These are phyloP conservation scores for Oxyria digyna DNA, from an alignment of 148 eudicot genomes.

Conservation along the genomic window DNA sequence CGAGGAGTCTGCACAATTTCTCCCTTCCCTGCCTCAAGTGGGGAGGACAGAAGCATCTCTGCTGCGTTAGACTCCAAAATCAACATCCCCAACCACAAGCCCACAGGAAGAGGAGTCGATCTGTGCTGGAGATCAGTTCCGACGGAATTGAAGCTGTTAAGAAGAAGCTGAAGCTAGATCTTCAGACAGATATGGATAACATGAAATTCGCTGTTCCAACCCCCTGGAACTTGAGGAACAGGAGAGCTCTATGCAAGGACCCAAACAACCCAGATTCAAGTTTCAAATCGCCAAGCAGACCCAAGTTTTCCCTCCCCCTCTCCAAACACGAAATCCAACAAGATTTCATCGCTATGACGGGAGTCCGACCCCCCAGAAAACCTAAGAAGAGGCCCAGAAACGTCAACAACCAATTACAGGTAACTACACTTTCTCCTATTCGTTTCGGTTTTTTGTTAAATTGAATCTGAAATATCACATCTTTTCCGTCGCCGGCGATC, in stretches of 20 bases:
- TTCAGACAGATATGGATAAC: slow-evolving; percentile 38
- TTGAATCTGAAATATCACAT: neutral
- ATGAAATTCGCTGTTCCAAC: slow-evolving; percentile 33
- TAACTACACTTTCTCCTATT: slow-evolving; percentile 14
- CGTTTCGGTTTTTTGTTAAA: neutral
- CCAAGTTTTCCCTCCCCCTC: slow-evolving; percentile 18
- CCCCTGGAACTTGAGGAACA: slow-evolving; percentile 70
- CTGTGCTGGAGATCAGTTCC: slow-evolving; percentile 1
- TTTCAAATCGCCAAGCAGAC: slow-evolving; percentile 17
- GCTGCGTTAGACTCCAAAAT: slow-evolving; percentile 33
- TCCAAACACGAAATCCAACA: slow-evolving; percentile 22
- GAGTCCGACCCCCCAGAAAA: slow-evolving; percentile 20
- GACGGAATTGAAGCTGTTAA: slow-evolving; percentile 46
- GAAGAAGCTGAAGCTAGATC: slow-evolving; percentile 49
- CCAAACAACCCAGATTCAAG: slow-evolving; percentile 15
- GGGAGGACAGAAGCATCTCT: slow-evolving; percentile 39
- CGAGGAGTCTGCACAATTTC: slow-evolving; percentile 48
- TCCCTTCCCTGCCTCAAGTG: slow-evolving; percentile 39
- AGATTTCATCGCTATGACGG: slow-evolving; percentile 24
- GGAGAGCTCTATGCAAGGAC: slow-evolving; percentile 40
- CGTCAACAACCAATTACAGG: slow-evolving; percentile 28
- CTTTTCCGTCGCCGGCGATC: neutral
- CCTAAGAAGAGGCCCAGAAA: slow-evolving; percentile 26
- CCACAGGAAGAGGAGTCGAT: slow-evolving; percentile 13
- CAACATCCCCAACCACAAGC: too few relatives aligned